Evolutionary conservation across 768 basidiomycete species (phyloP), one percentile per base, ranked within the genome.

Genomic region (Sutorius australiensis): DNA sequence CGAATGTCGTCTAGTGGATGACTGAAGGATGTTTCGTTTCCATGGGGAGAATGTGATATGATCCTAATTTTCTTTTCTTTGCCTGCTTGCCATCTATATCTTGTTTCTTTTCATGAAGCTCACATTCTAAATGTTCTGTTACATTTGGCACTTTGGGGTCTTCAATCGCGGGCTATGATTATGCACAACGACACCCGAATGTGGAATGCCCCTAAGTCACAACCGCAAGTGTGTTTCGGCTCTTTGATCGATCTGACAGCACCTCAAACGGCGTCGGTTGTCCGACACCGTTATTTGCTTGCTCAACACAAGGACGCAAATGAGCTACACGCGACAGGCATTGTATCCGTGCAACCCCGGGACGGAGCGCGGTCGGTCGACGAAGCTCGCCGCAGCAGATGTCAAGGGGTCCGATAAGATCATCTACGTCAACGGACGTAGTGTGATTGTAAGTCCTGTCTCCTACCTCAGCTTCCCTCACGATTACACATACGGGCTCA

Each of bases 371-470:
- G 87, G 89, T 17, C 71, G 73, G 49, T 77, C 85, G 6, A 88
- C 86, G 17, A 92, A 89, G 71, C 80, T 94, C 39, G 81, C 82
- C 54, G 78, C 79, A 50, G 79, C 69, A 70, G 89, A 85, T 72
- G 46, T 66, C 51, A 67, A 62, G 43, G 64, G 64, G 19, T 62
- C 63, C 14, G 88, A 80, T 69, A 95, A 89, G 76, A 73, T 97
- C 56, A 79, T 90, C 14, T 97, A 98, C 60, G 79, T 87, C 3
- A 92, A 89, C 63, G 92, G 92, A 36, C 84, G 86, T 71, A 81
- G 82, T 10, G 84, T 97, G 46, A 83, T 95, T 62, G 93, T 95
- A 65, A 62, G 94, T 78, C 11, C n/a, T 21, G 2, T 52, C 38
- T 16, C 47, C 4, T 32, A 41, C 28, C 31, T 51, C 27, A 16